phyloP scores from a whole-genome alignment of 2,329 filamentous ascomycete genomes.

The Cadophora gregata region DNA sequence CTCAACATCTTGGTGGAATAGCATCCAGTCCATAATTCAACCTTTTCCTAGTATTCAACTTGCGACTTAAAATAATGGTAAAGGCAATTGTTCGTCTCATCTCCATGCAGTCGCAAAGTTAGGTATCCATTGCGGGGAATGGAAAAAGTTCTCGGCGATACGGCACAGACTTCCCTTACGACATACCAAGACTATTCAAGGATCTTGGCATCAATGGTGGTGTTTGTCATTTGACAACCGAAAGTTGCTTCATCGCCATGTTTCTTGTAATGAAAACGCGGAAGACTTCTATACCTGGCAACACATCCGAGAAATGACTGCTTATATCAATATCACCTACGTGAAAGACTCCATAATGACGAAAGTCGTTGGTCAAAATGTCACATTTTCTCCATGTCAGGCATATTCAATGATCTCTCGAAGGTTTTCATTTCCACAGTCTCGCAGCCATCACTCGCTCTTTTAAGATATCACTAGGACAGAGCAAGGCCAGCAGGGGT shows the following conservation, averaged over 20 bases:
- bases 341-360: no score
- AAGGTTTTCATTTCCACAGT: neutral
- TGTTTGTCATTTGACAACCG: neutral
- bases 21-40: conserved; percentile 21
- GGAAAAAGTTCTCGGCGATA: neutral
- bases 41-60: neutral
- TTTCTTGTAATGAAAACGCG: neutral
- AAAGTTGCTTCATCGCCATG: neutral
- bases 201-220: conserved; percentile 1
- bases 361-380: neutral
- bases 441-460: neutral
- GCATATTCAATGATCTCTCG: neutral
- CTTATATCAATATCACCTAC: no score
- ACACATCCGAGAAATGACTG: no score
- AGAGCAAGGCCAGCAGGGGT: neutral
- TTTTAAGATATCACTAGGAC: neutral
- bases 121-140: neutral
- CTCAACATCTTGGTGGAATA: neutral
- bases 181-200: conserved; percentile 9
- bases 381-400: neutral
- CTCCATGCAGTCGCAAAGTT: neutral
- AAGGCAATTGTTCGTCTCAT: conserved; percentile 2
- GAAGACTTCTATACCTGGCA: neutral
- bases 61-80: neutral
- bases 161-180: conserved; percentile 11